Percentiles rank a stretch among this genome's conserved stretches.
Conservation (phyloP, 352 stramenopile genomes). For the Pythium apleroticum region DNA sequence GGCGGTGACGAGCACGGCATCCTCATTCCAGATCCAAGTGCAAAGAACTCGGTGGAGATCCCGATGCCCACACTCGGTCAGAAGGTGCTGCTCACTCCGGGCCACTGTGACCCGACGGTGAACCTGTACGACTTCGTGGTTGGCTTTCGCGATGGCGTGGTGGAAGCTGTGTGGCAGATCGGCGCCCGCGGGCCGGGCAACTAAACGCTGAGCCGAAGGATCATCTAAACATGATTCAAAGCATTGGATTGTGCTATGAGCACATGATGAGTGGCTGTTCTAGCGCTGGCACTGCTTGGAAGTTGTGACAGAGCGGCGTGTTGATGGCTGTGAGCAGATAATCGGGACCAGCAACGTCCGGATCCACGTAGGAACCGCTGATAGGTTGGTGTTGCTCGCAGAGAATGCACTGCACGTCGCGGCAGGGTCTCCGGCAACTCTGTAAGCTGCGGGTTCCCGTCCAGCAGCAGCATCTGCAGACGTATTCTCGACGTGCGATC, state of each 20-base stretch:
- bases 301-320: constrained; percentile 3
- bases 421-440: constrained; percentile 4
- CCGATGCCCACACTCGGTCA: constrained; percentile 50
- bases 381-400: constrained; percentile 6
- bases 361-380: constrained; percentile 7
- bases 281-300: background rate
- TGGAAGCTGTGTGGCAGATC: constrained; percentile 54
- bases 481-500: background rate
- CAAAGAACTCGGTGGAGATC: constrained; percentile 20
- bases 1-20: constrained; percentile 75
- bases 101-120: constrained; percentile 72
- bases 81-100: constrained; percentile 60
- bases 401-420: background rate
- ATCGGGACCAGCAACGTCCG: constrained; percentile 6
- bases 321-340: constrained; percentile 6
- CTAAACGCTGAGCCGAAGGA: too few relatives aligned
- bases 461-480: background rate
- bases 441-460: constrained; percentile 7
- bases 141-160: constrained; percentile 45
- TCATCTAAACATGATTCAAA: background rate
- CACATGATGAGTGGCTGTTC: background rate
- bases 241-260: background rate
- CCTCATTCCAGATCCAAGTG: constrained; percentile 30
- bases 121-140: constrained; percentile 81
- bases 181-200: background rate